Evolutionary conservation across 768 basidiomycete genomes (phyloP).

Genomic region (Termitomyces sp.): DNA sequence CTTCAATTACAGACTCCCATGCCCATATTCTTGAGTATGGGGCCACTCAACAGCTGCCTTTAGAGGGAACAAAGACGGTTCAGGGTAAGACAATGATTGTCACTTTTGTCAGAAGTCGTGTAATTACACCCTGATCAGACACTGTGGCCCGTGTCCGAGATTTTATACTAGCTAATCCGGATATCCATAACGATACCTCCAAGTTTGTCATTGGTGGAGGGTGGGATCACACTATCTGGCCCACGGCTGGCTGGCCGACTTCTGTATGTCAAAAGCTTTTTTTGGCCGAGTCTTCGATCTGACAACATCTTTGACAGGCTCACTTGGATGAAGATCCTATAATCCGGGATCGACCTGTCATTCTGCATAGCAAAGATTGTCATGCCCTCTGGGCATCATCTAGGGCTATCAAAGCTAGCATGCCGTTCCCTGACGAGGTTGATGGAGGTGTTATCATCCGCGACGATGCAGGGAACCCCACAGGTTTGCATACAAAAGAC

Average conservation of each 20-base stretch:
- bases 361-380: slow-evolving; percentile 81
- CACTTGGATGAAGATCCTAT: slow-evolving; percentile 69
- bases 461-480: slow-evolving; percentile 59
- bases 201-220: slow-evolving; percentile 76
- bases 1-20: slow-evolving; percentile 57
- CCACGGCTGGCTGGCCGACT: slow-evolving; percentile 53
- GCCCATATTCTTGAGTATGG: slow-evolving; percentile 78
- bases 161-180: slow-evolving; percentile 54
- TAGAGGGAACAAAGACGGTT: slow-evolving; percentile 56
- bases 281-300: not conserved
- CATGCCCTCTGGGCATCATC: slow-evolving; percentile 87
- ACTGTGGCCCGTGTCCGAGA: slow-evolving; percentile 55
- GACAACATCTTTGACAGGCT: slow-evolving; percentile 32
- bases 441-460: slow-evolving; percentile 81
- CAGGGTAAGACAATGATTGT: slow-evolving; percentile 37
- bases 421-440: slow-evolving; percentile 59
- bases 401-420: slow-evolving; percentile 48
- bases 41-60: slow-evolving; percentile 52
- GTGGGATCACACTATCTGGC: slow-evolving; percentile 88
- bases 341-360: slow-evolving; percentile 61
- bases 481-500: slow-evolving; percentile 38
- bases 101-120: not conserved
- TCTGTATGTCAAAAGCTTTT: slow-evolving; percentile 38
- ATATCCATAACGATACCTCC: slow-evolving; percentile 48
- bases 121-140: slow-evolving; percentile 29